Base-by-base conservation (phyloP, 345 rosid species). In the Jatropha curcas region DNA sequence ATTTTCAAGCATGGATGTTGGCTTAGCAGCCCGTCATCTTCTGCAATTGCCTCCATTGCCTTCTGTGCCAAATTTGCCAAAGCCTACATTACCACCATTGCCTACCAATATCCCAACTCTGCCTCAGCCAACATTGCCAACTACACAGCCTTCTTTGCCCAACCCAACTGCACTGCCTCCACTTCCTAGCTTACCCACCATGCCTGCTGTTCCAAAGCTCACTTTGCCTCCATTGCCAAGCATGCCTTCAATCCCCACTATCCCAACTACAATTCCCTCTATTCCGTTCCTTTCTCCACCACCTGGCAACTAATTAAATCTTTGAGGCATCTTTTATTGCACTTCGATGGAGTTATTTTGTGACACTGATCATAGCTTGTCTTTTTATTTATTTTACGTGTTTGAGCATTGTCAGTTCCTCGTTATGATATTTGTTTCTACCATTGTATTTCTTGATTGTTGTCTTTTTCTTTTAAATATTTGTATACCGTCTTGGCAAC, bases 1-100 rank as follows among this genome's bases (percentile, higher is more conserved):
- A 60, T 37, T 60, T 60, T 60, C 65, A 60, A 34, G 13, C 65
- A 60, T 60, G 41, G 24, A 60, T 34, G 65, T 33, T 19, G 12
- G 45, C 45, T 5, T 37, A 33, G 43, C 65, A 0, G 65, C 39
- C 34, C 65, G 65, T 60, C 41, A 33, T 60, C 43, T 60, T 14
- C 2, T 33, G 45, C 65, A 60, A 9, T 24, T 56, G 6, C 17
- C 60, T 0, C 28, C 58, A n/a, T 22, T 48, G 5, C 63, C 63
- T 28, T 59, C 63, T 4, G 35, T 59, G 20, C 39, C 63, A 5
- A 34, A 14, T 12, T 24, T 64, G 68, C 68, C 62, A 13, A 28
- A 58, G 35, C 62, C 62, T 0, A 5, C 34, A 13, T 1, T 58
- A n/a, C 62, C 52, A 48, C 52, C 52, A 17, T 2, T 48, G 52